These are phyloP conservation scores for Arabis hirsuta DNA, from an alignment of 345 rosid species.

Conservation along the genomic window DNA sequence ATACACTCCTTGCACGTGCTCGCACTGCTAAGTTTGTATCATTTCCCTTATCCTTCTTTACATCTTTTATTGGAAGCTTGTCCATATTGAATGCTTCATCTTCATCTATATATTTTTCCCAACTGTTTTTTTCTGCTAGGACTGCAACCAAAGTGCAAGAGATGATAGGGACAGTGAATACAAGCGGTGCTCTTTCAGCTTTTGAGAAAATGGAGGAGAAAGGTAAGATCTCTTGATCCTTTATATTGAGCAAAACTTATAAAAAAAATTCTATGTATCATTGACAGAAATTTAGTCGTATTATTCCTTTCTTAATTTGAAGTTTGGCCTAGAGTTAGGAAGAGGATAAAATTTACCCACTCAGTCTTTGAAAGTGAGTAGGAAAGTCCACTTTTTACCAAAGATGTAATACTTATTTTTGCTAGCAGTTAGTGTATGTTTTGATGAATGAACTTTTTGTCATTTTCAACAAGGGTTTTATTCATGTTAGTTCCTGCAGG, in stretches of 20 bases:
- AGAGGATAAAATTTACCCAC: not conserved
- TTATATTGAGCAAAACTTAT: not conserved
- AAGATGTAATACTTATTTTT: constrained; percentile 4
- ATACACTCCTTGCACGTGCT: constrained; percentile 82
- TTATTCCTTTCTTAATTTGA: constrained; percentile 4
- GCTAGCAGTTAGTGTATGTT: not conserved
- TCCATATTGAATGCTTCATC: not conserved
- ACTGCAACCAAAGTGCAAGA: constrained; percentile 80
- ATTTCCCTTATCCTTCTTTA: constrained; percentile 11
- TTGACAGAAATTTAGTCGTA: not conserved
- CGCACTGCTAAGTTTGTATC: constrained; percentile 46
- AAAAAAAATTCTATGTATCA: not conserved
- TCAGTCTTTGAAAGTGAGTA: constrained; percentile 4
- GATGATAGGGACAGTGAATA: constrained; percentile 78
- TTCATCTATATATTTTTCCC: not conserved
- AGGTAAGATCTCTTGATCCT: constrained; percentile 47
- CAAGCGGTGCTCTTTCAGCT: constrained; percentile 75
- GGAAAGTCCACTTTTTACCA: constrained; percentile 7
- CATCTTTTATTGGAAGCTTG: constrained; percentile 1
- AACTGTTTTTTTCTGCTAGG: constrained; percentile 44
- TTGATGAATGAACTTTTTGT: not conserved
- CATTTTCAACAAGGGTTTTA: not conserved
- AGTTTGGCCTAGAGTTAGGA: constrained; percentile 4
- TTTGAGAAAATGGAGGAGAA: constrained; percentile 88
- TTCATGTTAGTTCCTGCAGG: not conserved